phyloP scores from a whole-genome alignment of 441 rosid genomes.

The Euphorbia schlechtendalii region DNA sequence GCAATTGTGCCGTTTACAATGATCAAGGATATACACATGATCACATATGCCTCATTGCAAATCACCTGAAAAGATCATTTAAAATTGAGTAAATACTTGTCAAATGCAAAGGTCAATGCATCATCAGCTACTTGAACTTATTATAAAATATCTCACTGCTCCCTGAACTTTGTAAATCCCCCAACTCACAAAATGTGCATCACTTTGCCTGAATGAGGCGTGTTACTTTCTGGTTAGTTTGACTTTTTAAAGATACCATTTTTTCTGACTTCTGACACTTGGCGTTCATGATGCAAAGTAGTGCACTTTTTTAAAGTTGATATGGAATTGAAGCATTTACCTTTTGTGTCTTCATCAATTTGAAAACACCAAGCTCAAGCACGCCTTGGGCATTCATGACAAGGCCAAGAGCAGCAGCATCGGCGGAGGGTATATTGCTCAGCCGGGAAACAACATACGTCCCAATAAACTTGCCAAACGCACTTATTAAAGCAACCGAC shows the following conservation, averaged over 20 bases:
- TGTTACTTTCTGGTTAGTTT: too few relatives aligned
- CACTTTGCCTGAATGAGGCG: too few relatives aligned
- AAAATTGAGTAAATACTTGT: neutral
- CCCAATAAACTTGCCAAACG: slow-evolving; percentile 25
- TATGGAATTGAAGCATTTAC: neutral
- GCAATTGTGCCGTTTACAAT: slow-evolving; percentile 25
- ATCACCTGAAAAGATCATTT: slow-evolving; percentile 16
- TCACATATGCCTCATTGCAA: slow-evolving; percentile 21
- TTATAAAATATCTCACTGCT: too few relatives aligned
- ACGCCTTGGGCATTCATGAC: slow-evolving; percentile 28
- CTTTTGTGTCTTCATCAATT: slow-evolving; percentile 17
- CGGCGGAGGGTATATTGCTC: slow-evolving; percentile 23
- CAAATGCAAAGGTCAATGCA: neutral
- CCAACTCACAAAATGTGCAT: too few relatives aligned
- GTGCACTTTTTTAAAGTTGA: too few relatives aligned
- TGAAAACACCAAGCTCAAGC: slow-evolving; percentile 24
- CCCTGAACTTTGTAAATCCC: too few relatives aligned
- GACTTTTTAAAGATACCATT: too few relatives aligned
- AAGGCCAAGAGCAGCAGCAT: slow-evolving; percentile 29
- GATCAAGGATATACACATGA: slow-evolving; percentile 26
- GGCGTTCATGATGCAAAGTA: too few relatives aligned
- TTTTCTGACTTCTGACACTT: too few relatives aligned
- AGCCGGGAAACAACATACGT: slow-evolving; percentile 19
- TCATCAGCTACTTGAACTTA: too few relatives aligned
- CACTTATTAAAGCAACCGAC: slow-evolving; percentile 12